A percentile compares a stretch with the other conserved stretches of the same genome.
phyloP scores from a whole-genome alignment of 2,329 filamentous ascomycete species.

The Gaeumannomyces sp. region DNA sequence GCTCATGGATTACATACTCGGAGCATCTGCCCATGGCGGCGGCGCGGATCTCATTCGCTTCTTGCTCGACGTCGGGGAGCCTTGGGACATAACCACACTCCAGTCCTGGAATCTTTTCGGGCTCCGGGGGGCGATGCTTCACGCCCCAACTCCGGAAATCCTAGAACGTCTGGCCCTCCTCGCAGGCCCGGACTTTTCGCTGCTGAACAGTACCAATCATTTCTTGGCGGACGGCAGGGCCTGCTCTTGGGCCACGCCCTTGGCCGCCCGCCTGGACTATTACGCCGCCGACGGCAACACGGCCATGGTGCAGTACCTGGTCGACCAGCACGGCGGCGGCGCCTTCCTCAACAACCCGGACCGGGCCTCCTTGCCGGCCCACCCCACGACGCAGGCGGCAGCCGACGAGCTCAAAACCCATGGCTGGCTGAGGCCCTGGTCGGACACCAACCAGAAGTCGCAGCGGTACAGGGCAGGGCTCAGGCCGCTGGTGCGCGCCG shows the following conservation, averaged over 20 bases:
- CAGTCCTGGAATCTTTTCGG: not conserved
- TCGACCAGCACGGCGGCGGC: not conserved
- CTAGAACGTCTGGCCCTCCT: not conserved
- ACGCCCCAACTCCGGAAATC: not conserved
- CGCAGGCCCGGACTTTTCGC: not conserved
- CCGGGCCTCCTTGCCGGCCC: not conserved
- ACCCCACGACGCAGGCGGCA: too few species aligned
- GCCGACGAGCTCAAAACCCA: too few species aligned
- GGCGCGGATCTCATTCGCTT: not conserved
- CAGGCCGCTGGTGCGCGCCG: not conserved
- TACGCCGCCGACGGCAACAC: not conserved
- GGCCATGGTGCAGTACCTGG: slow-evolving; percentile 1
- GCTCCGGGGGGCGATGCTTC: not conserved
- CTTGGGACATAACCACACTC: not conserved
- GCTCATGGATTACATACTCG: not conserved
- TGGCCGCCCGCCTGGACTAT: not conserved
- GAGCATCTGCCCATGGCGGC: not conserved
- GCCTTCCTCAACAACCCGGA: slow-evolving; percentile 2
- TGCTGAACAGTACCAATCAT: not conserved
- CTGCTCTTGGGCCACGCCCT: not conserved
- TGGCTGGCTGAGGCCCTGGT: too few species aligned
- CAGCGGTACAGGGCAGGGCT: not conserved
- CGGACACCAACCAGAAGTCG: too few species aligned
- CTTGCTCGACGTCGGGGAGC: not conserved
- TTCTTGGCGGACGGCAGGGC: not conserved